Percentiles rank a stretch among this genome's conserved stretches.
Evolutionary conservation across 2,329 filamentous ascomycete species (phyloP).

Genomic region (Aspergillus intermedius): DNA sequence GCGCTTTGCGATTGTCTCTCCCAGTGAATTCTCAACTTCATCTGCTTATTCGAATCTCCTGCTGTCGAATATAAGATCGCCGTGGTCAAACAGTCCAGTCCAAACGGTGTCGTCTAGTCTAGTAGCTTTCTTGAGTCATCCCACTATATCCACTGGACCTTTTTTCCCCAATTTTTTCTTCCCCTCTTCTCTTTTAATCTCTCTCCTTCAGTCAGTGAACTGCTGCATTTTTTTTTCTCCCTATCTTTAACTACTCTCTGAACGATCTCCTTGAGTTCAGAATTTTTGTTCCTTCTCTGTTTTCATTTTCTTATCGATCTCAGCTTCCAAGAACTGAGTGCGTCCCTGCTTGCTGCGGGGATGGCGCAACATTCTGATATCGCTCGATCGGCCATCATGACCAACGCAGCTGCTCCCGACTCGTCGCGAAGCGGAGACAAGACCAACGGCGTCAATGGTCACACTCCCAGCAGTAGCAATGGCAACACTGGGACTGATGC

Average conservation of each 20-base stretch:
- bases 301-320: background rate
- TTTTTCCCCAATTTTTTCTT: too few relatives aligned
- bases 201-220: too few relatives aligned
- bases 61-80: too few relatives aligned
- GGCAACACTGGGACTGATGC: constrained; percentile 21
- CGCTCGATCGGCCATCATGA: constrained; percentile 48
- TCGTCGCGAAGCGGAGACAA: constrained; percentile 15
- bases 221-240: too few relatives aligned
- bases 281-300: background rate
- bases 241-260: too few relatives aligned
- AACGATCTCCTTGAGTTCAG: background rate
- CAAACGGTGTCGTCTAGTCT: too few relatives aligned
- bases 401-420: constrained; percentile 22
- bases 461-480: background rate
- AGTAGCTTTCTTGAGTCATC: too few relatives aligned
- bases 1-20: too few relatives aligned
- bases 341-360: constrained; percentile 18
- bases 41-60: background rate
- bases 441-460: constrained; percentile 9
- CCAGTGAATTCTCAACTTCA: too few relatives aligned
- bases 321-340: constrained; percentile 2
- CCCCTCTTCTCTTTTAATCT: too few relatives aligned
- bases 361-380: constrained; percentile 45
- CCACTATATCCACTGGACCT: too few relatives aligned
- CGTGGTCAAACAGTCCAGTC: too few relatives aligned